A percentile compares a stretch with the other conserved stretches of the same genome.
These are phyloP conservation scores for Eimeria maxima DNA, from an alignment of 169 alveolate species.

Conservation along the genomic window DNA sequence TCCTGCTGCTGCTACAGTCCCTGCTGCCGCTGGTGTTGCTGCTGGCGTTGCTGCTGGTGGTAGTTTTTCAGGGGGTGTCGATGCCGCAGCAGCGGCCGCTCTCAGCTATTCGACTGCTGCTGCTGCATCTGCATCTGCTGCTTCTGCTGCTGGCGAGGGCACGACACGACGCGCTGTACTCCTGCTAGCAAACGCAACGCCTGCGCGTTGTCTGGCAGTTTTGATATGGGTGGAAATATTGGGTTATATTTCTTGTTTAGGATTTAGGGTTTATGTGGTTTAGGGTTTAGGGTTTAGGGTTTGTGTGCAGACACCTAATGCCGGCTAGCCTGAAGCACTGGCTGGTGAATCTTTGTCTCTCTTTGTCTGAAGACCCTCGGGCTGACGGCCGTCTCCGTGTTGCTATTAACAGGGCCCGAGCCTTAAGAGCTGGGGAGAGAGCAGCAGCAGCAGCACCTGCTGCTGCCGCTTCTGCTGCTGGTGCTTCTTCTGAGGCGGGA, in stretches of 20 bases:
- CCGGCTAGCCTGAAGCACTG: conserved; percentile 83
- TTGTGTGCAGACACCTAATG: conserved; percentile 50
- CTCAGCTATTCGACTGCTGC: not conserved
- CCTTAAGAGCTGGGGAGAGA: conserved; percentile 85
- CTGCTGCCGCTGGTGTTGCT: not conserved
- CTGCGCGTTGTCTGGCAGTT: not conserved
- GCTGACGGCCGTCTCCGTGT: conserved; percentile 87
- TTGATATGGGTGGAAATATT: not conserved
- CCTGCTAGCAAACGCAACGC: not conserved
- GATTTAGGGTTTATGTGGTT: not conserved
- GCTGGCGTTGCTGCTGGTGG: not conserved
- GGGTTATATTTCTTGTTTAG: not conserved
- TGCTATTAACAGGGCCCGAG: conserved; percentile 83
- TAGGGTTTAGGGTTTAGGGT: conserved; percentile 19
- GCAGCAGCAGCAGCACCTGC: conserved; percentile 84
- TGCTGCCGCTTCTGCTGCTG: conserved; percentile 31
- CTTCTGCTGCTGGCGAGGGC: not conserved
- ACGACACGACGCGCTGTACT: not conserved
- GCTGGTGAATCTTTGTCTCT: conserved; percentile 81
- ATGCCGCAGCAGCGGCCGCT: not conserved
- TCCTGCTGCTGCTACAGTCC: not conserved
- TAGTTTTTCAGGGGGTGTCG: not conserved
- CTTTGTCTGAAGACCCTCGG: conserved; percentile 84
- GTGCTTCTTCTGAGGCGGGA: not conserved
- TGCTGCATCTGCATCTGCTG: not conserved